A percentile compares a stretch with the other conserved stretches of the same genome.
phyloP scores from a whole-genome alignment of 2,329 filamentous ascomycete genomes.

The Fusarium cicatricum region DNA sequence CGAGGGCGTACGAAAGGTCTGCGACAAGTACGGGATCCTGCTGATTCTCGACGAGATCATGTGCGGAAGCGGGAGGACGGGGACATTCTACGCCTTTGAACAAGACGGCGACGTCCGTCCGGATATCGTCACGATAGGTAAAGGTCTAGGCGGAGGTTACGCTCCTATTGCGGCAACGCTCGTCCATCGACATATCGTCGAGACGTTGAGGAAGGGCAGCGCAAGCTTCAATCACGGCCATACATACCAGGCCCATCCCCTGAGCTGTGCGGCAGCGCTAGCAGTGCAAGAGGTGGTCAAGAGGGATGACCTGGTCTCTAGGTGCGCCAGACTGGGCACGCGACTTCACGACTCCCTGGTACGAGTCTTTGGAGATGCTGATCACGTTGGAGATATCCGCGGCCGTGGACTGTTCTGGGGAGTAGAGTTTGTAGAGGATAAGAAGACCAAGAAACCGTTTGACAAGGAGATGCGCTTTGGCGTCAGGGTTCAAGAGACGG shows the following conservation, averaged over 20 bases:
- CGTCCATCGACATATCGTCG: slow-evolving; percentile 59
- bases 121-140: slow-evolving; percentile 73
- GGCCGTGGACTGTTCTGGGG: slow-evolving; percentile 64
- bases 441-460: slow-evolving; percentile 49
- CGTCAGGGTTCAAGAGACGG: slow-evolving; percentile 39
- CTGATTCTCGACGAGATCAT: slow-evolving; percentile 84
- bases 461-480: slow-evolving; percentile 39
- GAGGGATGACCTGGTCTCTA: slow-evolving; percentile 64
- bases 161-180: slow-evolving; percentile 68
- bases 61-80: slow-evolving; percentile 70
- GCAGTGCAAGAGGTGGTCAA: slow-evolving; percentile 68
- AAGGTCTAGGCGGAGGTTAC: slow-evolving; percentile 72
- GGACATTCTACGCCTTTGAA: slow-evolving; percentile 69
- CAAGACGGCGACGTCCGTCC: slow-evolving; percentile 62
- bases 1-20: slow-evolving; percentile 71
- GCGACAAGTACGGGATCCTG: slow-evolving; percentile 74
- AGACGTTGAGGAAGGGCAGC: slow-evolving; percentile 50
- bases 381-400: slow-evolving; percentile 67
- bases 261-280: slow-evolving; percentile 67
- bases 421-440: slow-evolving; percentile 56
- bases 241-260: slow-evolving; percentile 68
- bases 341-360: slow-evolving; percentile 56
- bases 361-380: slow-evolving; percentile 52
- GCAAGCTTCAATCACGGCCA: slow-evolving; percentile 61
- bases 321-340: slow-evolving; percentile 63